These are phyloP conservation scores for Ceratocystiopsis sp. DNA, from an alignment of 2,329 filamentous ascomycete species.

Conservation along the genomic window DNA sequence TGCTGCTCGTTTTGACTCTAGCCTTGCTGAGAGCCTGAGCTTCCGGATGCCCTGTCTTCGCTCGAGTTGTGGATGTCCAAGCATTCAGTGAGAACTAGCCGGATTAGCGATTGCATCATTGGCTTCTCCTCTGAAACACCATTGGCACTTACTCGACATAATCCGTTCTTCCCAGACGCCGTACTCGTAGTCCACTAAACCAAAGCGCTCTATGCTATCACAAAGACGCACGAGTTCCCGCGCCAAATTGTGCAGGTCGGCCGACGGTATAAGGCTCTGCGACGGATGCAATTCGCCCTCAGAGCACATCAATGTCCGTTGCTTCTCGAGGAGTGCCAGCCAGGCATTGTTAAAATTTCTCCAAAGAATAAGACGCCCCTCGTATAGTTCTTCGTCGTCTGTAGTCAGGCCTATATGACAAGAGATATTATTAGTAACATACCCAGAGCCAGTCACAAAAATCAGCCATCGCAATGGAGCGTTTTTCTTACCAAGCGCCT, in stretches of 20 bases:
- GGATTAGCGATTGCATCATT: not conserved
- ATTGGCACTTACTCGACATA: slow-evolving; percentile 47
- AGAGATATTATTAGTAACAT: not conserved
- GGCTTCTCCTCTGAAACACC: not conserved
- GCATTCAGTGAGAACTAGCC: slow-evolving; percentile 18
- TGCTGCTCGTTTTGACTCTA: too few species aligned
- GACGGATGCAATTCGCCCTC: slow-evolving; percentile 38
- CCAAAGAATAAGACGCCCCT: slow-evolving; percentile 72
- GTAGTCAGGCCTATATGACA: slow-evolving; percentile 53
- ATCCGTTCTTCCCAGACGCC: slow-evolving; percentile 94
- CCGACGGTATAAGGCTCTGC: slow-evolving; percentile 48
- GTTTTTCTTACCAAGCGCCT: slow-evolving; percentile 38
- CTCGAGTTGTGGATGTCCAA: slow-evolving; percentile 28
- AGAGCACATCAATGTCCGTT: slow-evolving; percentile 56
- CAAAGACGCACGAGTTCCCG: slow-evolving; percentile 68
- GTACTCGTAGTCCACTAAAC: slow-evolving; percentile 94
- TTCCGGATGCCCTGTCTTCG: slow-evolving; percentile 15
- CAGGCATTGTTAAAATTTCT: slow-evolving; percentile 88
- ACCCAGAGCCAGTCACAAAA: too few species aligned
- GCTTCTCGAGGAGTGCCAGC: slow-evolving; percentile 67
- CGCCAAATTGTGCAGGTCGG: slow-evolving; percentile 61
- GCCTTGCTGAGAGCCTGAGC: slow-evolving; percentile 2
- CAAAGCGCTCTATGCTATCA: slow-evolving; percentile 74
- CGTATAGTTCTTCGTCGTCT: slow-evolving; percentile 61
- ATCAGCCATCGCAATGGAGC: too few species aligned